phyloP scores from a whole-genome alignment of 352 stramenopile genomes.

The Globisporangium cylindrosporum region DNA sequence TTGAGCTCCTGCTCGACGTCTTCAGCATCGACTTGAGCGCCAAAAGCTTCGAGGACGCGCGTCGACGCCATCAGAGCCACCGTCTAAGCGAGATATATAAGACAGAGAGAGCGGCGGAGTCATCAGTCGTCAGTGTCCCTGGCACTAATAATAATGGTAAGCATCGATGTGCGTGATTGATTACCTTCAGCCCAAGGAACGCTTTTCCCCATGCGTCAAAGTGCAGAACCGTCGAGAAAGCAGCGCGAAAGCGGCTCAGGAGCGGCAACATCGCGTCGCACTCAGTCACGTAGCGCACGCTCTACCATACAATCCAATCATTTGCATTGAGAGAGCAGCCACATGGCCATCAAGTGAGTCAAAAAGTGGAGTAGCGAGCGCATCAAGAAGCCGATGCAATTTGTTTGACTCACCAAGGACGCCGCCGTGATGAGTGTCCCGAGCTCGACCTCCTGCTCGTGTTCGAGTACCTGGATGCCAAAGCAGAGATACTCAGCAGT shows the following conservation, averaged over 20 bases:
- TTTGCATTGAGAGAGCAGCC: background rate
- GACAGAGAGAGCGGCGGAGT: background rate
- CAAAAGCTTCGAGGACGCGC: conserved; percentile 65
- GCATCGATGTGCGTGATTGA: background rate
- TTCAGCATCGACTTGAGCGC: conserved; percentile 27
- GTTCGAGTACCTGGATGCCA: conserved; percentile 17
- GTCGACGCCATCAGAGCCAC: conserved; percentile 70
- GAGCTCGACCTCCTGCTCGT: conserved; percentile 67
- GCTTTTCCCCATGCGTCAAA: conserved; percentile 45
- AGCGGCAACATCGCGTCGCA: conserved; percentile 54
- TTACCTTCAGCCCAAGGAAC: conserved; percentile 49
- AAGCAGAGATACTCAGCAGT: conserved; percentile 33
- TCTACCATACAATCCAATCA: conserved; percentile 25
- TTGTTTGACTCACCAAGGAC: conserved; percentile 33
- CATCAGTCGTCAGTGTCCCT: background rate
- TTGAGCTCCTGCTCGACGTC: conserved; percentile 46
- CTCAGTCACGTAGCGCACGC: conserved; percentile 74
- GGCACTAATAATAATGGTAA: background rate
- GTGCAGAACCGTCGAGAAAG: conserved; percentile 49
- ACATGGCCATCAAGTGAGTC: background rate
- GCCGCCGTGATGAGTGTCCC: conserved; percentile 65
- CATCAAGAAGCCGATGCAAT: too few relatives aligned
- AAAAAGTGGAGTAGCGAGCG: background rate
- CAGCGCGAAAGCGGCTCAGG: conserved; percentile 45
- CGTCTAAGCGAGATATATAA: conserved; percentile 20